Evolutionary conservation across 2,329 filamentous ascomycete genomes (phyloP).

Genomic region (Talaromyces piceae): DNA sequence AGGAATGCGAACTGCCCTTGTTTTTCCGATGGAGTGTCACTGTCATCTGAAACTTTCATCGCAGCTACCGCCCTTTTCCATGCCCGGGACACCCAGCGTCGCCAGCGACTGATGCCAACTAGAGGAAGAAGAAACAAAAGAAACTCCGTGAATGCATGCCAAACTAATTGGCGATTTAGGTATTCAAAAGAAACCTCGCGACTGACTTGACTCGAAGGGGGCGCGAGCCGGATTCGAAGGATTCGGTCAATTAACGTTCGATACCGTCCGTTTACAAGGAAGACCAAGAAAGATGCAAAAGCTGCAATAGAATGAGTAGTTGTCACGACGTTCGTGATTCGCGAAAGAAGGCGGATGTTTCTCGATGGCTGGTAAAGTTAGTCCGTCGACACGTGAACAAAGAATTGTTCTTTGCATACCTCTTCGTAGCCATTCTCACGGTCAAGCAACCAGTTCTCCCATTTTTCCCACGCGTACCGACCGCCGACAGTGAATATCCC

Average conservation of each 20-base stretch:
- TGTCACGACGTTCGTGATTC: slow-evolving; percentile 60
- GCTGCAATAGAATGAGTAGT: slow-evolving; percentile 74
- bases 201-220: slow-evolving; percentile 75
- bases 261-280: slow-evolving; percentile 84
- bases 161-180: slow-evolving; percentile 92
- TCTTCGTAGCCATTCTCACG: slow-evolving; percentile 68
- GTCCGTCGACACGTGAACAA: background rate
- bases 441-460: slow-evolving; percentile 77
- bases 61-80: slow-evolving; percentile 73
- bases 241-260: slow-evolving; percentile 82
- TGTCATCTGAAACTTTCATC: slow-evolving; percentile 42
- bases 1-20: slow-evolving; percentile 75
- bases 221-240: slow-evolving; percentile 74
- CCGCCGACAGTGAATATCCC: slow-evolving; percentile 81
- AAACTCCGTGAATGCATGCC: slow-evolving; percentile 99
- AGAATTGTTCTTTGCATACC: slow-evolving; percentile 16
- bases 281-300: slow-evolving; percentile 79
- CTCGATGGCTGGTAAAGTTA: slow-evolving; percentile 32
- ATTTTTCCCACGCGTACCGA: slow-evolving; percentile 82
- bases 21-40: slow-evolving; percentile 43
- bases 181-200: slow-evolving; percentile 96
- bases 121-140: slow-evolving; percentile 93
- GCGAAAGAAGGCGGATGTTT: slow-evolving; percentile 53
- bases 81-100: slow-evolving; percentile 76
- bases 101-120: slow-evolving; percentile 91